Base-by-base conservation (phyloP, 371 early-diverging fungal species). In the Apophysomyces trapeziformis region DNA sequence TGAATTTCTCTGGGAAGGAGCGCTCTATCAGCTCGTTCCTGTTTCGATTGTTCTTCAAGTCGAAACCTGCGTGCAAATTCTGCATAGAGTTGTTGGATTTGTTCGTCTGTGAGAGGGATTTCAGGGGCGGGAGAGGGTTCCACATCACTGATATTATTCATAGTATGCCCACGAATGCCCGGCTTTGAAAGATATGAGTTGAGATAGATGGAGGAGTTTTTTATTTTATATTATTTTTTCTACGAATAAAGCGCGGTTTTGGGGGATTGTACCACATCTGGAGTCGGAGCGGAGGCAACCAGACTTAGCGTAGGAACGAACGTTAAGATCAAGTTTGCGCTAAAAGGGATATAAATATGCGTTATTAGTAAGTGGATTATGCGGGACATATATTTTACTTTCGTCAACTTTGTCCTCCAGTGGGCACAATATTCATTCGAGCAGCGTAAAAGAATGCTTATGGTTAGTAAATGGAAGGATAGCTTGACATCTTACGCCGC, bases 171-270 rank as follows among this genome's bases (percentile, higher is more conserved):
- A 54, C 54, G 54, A 37, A 37, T 58, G 59, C 38, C 6, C 38
- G 59, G 38, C 59, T 58, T 58, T 16, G 59, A 58, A 58, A 58
- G 59, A 58, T 58, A 54, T 54, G 54, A 54, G 21, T 21, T 21
- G 1, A 0, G 1, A 3, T 8, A 21, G 32, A 39, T 58, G 6
- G 18, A 58, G 7, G 2, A 4, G 1, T 58, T 35, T 58, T 38
- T 35, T 4, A 37, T 38, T 35, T 4, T 37, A 12, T 58, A 58
- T n/a, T 1, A 6, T 21, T 21, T 21, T n/a, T 21, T 21, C 21
- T 21, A 58, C 8, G 38, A 58, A 37, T 37, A 58, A 58, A 58
- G 59, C 18, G 59, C 38, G 59, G 38, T 38, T 58, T 38, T 12
- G 35, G 38, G 38, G 16, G 38, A 9, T 39, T 37, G 38, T 58